phyloP scores from a whole-genome alignment of 192 early-diverging fungal genomes.

The Thoreauomyces humboldtii region DNA sequence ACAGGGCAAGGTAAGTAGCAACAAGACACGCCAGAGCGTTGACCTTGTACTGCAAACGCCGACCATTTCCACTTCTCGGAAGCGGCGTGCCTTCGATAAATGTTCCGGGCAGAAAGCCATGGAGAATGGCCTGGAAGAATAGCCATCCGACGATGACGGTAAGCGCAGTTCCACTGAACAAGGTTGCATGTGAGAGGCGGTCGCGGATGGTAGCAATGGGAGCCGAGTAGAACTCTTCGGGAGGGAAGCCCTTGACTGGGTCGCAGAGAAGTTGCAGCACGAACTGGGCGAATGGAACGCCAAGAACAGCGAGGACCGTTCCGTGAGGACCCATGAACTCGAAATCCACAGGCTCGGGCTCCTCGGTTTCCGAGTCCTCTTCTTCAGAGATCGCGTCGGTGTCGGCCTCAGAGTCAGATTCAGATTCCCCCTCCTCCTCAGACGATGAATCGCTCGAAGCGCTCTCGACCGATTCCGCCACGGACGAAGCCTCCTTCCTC shows the following conservation, averaged over 20 bases:
- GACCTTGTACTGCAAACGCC: conserved; percentile 75
- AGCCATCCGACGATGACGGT: conserved; percentile 57
- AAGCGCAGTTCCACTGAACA: conserved; percentile 14
- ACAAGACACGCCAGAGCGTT: conserved; percentile 54
- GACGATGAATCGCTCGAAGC: no score
- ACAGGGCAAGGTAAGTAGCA: conserved; percentile 44
- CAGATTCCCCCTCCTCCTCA: no score
- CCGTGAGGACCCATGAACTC: conserved; percentile 72
- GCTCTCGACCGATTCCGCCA: no score
- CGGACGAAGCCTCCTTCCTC: no score
- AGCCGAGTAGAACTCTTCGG: conserved; percentile 7
- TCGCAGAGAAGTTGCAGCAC: conserved; percentile 28
- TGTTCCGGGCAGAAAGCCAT: conserved; percentile 68
- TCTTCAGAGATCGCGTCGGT: no score
- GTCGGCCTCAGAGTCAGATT: no score
- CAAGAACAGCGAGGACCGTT: conserved; percentile 25
- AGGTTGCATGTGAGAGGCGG: background rate
- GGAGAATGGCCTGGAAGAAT: conserved; percentile 62
- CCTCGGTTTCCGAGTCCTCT: no score
- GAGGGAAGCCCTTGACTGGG: conserved; percentile 19
- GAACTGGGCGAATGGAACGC: conserved; percentile 19
- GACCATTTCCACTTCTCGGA: conserved; percentile 53
- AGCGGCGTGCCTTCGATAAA: conserved; percentile 64
- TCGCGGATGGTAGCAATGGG: background rate
- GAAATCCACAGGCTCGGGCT: no score